Evolutionary conservation across 2,329 filamentous ascomycete species (phyloP), one percentile per base, ranked within the genome.

Genomic region (Venturia nashicola): DNA sequence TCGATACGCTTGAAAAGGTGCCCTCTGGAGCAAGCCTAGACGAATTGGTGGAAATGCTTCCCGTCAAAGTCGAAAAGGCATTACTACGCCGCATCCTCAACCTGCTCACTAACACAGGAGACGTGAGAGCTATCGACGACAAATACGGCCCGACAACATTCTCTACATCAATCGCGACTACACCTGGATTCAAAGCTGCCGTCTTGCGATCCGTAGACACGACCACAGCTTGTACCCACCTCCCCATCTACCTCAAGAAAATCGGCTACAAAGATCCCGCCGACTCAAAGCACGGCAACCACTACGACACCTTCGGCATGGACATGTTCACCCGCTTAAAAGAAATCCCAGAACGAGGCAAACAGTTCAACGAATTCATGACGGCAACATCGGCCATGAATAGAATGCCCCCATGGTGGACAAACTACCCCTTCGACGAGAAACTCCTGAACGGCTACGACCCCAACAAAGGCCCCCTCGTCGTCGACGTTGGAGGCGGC

Each of bases 401-500:
- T 18, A 18, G 6, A 18, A 27, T 9, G 1, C 27, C 51, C 2
- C 3, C 16, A n/a, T 57, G 51, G 51, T 57, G 32, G 27, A 57
- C 27, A 9, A 14, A n/a, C 27, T 34, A 57, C 32, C 51, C 51
- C 27, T 18, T 18, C 51, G 16, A 32, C 51, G 16, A 32, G 7
- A 12, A 36, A 34, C 32, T 57, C 8, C 32, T 57, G 2, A 23
- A 36, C 11, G 32, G 27, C 34, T 46, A 61, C 36, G 61, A 20
- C 5, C 44, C 61, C 12, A 20, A 9, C 44, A 46, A 48, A 12
- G 62, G 55, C 14, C 42, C 42, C 14, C 44, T 48, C 14, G 18
- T 65, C 8, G 55, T 65, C 11, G 65, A 65, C 43, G 62, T 65
- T 18, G 54, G 65, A 32, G 65, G 62, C 18, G 39, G 36, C 18